Conservation (phyloP, 1,284 basidiomycete species). For the Salmacisia buchloeana region DNA sequence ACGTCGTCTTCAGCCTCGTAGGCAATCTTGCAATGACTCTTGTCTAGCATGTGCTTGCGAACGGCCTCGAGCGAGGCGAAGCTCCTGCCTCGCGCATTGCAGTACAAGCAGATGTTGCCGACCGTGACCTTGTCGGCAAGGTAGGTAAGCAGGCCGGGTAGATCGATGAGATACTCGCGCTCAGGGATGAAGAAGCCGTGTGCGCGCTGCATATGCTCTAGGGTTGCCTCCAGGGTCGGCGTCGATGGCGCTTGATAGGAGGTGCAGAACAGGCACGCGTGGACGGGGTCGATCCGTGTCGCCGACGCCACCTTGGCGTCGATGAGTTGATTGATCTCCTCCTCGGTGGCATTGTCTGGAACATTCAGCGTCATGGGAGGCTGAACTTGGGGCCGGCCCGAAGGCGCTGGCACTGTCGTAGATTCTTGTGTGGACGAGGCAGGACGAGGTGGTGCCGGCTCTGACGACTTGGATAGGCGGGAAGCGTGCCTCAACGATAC, state of each 20-base stretch:
- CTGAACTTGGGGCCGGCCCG: neutral
- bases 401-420: neutral
- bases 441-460: neutral
- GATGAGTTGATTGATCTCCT: constrained; percentile 40
- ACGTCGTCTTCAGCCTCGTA: constrained; percentile 76
- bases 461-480: neutral
- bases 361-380: constrained; percentile 9
- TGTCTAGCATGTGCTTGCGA: constrained; percentile 49
- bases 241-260: constrained; percentile 53
- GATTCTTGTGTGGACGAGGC: neutral
- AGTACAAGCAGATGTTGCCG: constrained; percentile 88
- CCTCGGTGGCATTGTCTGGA: constrained; percentile 33
- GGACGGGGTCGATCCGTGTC: constrained; percentile 35
- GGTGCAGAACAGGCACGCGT: constrained; percentile 70
- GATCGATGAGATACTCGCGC: constrained; percentile 78
- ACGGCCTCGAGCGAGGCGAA: constrained; percentile 39
- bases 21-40: constrained; percentile 82
- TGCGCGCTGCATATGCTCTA: constrained; percentile 75
- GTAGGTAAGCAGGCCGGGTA: constrained; percentile 73
- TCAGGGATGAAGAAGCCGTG: constrained; percentile 98
- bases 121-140: constrained; percentile 90
- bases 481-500: constrained; percentile 1
- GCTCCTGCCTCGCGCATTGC: constrained; percentile 52
- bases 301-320: constrained; percentile 41
- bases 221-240: constrained; percentile 64